phyloP scores from a whole-genome alignment of 2,329 filamentous ascomycete species.

The Diaporthe batatas region DNA sequence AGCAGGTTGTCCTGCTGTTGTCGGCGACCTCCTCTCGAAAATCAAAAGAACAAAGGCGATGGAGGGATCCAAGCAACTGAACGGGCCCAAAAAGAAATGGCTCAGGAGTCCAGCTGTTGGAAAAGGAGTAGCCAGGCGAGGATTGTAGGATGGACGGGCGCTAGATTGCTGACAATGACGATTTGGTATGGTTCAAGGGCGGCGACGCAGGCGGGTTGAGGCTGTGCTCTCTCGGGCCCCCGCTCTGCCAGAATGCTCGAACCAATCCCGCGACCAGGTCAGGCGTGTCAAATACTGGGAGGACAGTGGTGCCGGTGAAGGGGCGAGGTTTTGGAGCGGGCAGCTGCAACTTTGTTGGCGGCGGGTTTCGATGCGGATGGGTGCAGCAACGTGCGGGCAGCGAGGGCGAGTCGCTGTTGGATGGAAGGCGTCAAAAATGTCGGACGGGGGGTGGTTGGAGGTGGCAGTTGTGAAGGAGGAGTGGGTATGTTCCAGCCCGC shows the following conservation, averaged over 20 bases:
- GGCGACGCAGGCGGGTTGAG: slow-evolving; percentile 41
- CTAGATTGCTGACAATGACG: slow-evolving; percentile 40
- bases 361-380: slow-evolving; percentile 28
- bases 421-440: slow-evolving; percentile 32
- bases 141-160: slow-evolving; percentile 30
- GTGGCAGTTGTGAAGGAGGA: slow-evolving; percentile 27
- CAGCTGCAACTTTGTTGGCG: slow-evolving; percentile 8
- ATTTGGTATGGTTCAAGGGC: slow-evolving; percentile 33
- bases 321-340: background rate
- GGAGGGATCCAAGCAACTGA: slow-evolving; percentile 11
- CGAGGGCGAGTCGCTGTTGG: slow-evolving; percentile 27
- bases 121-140: slow-evolving; percentile 28
- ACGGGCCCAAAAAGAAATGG: slow-evolving; percentile 22
- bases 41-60: slow-evolving; percentile 20
- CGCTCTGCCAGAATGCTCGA: slow-evolving; percentile 38
- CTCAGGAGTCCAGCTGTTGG: slow-evolving; percentile 22
- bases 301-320: slow-evolving; percentile 9
- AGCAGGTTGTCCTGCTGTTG: slow-evolving; percentile 43
- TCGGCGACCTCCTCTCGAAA: slow-evolving; percentile 43
- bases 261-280: slow-evolving; percentile 40
- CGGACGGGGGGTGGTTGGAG: slow-evolving; percentile 24
- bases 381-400: slow-evolving; percentile 26
- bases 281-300: slow-evolving; percentile 21
- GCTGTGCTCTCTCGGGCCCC: slow-evolving; percentile 41
- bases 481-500: slow-evolving; percentile 31